Conservation (phyloP, 2,329 filamentous ascomycete genomes). For the Pseudogymnoascus destructans region DNA sequence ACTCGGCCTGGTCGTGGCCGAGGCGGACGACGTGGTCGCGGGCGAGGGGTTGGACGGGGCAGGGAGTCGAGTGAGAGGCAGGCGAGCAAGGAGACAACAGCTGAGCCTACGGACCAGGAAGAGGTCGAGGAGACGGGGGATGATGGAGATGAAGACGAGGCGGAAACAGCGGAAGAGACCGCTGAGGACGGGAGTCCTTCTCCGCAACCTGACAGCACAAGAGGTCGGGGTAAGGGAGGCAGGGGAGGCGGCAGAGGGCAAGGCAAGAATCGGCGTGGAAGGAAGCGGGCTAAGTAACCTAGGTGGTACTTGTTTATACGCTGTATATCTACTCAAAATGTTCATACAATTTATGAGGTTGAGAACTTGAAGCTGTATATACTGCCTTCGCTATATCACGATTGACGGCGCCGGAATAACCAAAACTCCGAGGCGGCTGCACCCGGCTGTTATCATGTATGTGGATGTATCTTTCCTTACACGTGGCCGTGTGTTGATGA, state of each 20-base stretch:
- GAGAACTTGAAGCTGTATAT: not conserved
- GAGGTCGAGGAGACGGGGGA: constrained; percentile 23
- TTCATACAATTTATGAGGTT: not conserved
- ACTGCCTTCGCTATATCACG: not conserved
- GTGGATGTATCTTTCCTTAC: not conserved
- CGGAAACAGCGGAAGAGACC: constrained; percentile 26
- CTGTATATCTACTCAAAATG: not conserved
- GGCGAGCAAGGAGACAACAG: constrained; percentile 23
- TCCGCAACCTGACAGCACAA: constrained; percentile 18
- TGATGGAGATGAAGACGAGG: constrained; percentile 28
- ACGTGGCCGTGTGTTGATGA: not conserved
- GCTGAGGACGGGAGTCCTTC: constrained; percentile 21
- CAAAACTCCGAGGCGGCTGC: not conserved
- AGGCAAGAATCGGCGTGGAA: constrained; percentile 6
- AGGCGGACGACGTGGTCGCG: constrained; percentile 32
- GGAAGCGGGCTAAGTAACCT: constrained; percentile 8
- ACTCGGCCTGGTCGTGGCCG: constrained; percentile 23
- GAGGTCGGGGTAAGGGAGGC: constrained; percentile 16
- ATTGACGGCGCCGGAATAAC: not conserved
- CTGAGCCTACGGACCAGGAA: constrained; percentile 24
- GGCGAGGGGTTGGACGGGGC: constrained; percentile 32
- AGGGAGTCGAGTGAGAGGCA: constrained; percentile 26
- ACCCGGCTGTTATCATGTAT: constrained; percentile 4
- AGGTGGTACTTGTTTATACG: not conserved
- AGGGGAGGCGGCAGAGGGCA: constrained; percentile 9